Conservation (phyloP, 306 rosid species). For the Malus sylvestris region DNA sequence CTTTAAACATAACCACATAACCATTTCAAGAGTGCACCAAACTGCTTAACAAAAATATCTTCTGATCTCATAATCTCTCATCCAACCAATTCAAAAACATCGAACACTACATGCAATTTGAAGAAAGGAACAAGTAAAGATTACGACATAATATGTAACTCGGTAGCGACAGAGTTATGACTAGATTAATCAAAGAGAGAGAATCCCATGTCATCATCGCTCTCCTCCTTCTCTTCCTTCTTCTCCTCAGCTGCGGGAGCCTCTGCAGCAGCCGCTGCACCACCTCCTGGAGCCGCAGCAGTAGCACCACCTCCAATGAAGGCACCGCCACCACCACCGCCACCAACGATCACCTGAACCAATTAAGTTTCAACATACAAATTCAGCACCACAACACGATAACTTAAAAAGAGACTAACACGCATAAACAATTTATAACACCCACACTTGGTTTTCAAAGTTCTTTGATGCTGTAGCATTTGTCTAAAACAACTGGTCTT, state of each 20-base stretch:
- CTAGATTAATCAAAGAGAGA: slow-evolving; percentile 74
- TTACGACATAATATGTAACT: neutral
- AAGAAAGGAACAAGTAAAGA: slow-evolving; percentile 11
- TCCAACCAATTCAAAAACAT: slow-evolving; percentile 27
- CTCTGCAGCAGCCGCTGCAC: slow-evolving; percentile 35
- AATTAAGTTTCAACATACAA: neutral
- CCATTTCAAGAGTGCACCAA: neutral
- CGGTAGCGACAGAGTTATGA: neutral
- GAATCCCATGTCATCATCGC: slow-evolving; percentile 75
- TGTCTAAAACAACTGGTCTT: neutral
- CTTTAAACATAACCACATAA: neutral
- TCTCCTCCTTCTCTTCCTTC: slow-evolving; percentile 65
- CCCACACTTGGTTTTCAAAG: neutral
- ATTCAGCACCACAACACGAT: neutral
- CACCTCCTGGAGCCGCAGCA: slow-evolving; percentile 42
- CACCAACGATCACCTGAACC: slow-evolving; percentile 54
- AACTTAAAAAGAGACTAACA: neutral
- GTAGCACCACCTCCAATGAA: slow-evolving; percentile 42
- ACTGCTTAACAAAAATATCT: neutral
- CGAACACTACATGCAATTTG: slow-evolving; percentile 2
- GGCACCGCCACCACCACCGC: slow-evolving; percentile 43
- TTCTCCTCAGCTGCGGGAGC: slow-evolving; percentile 30
- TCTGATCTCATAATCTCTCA: slow-evolving; percentile 3
- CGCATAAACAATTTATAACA: neutral
- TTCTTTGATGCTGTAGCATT: neutral